Conservation (phyloP, 176 grass and related monocot genomes). For the Miscanthus lutarioriparius region DNA sequence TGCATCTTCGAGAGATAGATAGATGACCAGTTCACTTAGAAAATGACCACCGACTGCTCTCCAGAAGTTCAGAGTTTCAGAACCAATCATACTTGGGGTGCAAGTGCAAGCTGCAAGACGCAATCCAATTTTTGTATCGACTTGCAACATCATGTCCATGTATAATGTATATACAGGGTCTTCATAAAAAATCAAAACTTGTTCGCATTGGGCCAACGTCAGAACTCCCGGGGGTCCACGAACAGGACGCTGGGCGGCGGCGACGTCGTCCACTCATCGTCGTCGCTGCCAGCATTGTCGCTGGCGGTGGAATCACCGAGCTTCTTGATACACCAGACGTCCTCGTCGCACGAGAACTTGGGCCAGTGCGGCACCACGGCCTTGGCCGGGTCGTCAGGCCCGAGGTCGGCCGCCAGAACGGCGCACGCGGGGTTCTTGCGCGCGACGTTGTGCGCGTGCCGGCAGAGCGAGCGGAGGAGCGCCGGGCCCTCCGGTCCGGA, state of each 20-base stretch:
- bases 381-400: conserved; percentile 38
- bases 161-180: conserved; percentile 28
- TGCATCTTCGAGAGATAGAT: background rate
- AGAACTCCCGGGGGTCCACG: conserved; percentile 82
- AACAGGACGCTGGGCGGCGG: conserved; percentile 43
- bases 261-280: conserved; percentile 47
- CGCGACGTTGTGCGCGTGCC: conserved; percentile 65
- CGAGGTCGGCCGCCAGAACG: conserved; percentile 64
- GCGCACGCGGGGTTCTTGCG: conserved; percentile 47
- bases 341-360: conserved; percentile 59
- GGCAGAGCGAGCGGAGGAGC: conserved; percentile 54
- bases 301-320: background rate
- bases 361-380: conserved; percentile 63
- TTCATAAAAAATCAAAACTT: conserved; percentile 23
- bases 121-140: conserved; percentile 9
- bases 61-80: background rate
- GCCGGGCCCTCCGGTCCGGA: conserved; percentile 43
- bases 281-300: background rate
- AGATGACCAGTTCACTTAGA: conserved; percentile 15
- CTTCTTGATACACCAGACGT: conserved; percentile 73
- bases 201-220: conserved; percentile 10
- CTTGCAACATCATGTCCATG: conserved; percentile 24
- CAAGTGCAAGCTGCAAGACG: background rate
- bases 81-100: conserved; percentile 8
- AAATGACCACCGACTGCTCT: conserved; percentile 14